Evolutionary conservation across 106 monocot genomes (phyloP).

Genomic region (Ottelia alismoides): DNA sequence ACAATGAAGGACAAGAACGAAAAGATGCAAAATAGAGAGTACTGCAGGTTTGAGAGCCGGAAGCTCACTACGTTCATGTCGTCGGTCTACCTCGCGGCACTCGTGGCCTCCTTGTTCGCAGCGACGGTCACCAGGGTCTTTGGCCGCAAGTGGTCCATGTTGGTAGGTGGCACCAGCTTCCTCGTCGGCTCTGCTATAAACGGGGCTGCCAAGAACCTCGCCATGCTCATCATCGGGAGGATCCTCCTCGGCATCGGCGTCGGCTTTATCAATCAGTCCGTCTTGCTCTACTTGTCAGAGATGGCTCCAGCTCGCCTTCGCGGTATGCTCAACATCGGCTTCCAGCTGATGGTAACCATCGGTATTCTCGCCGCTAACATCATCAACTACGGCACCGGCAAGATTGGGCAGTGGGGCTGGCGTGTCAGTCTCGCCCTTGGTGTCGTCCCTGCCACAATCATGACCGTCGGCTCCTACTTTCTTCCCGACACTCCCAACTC

Average conservation of each 20-base stretch:
- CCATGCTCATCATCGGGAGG: constrained; percentile 30
- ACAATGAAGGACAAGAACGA: not conserved
- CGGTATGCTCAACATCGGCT: no score
- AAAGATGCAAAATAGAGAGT: constrained; percentile 10
- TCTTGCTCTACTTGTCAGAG: not conserved
- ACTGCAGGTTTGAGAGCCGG: constrained; percentile 29
- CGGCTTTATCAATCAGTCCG: constrained; percentile 19
- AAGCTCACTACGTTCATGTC: constrained; percentile 32
- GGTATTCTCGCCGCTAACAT: constrained; percentile 15
- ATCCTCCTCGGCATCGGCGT: constrained; percentile 22
- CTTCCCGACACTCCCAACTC: constrained; percentile 7
- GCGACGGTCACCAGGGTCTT: constrained; percentile 16
- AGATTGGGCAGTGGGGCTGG: not conserved
- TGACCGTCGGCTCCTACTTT: not conserved
- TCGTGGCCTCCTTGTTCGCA: constrained; percentile 19
- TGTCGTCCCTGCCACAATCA: not conserved
- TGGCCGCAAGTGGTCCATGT: constrained; percentile 21
- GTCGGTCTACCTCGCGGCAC: constrained; percentile 25
- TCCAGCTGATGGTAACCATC: constrained; percentile 13
- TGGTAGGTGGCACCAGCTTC: constrained; percentile 16
- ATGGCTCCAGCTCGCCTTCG: constrained; percentile 1
- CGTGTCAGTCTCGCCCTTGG: not conserved
- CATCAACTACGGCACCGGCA: constrained; percentile 6
- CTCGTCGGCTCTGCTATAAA: constrained; percentile 24
- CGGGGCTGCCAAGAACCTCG: constrained; percentile 12